phyloP scores from a whole-genome alignment of 2,329 filamentous ascomycete species.

The Stachybotrys chartarum region DNA sequence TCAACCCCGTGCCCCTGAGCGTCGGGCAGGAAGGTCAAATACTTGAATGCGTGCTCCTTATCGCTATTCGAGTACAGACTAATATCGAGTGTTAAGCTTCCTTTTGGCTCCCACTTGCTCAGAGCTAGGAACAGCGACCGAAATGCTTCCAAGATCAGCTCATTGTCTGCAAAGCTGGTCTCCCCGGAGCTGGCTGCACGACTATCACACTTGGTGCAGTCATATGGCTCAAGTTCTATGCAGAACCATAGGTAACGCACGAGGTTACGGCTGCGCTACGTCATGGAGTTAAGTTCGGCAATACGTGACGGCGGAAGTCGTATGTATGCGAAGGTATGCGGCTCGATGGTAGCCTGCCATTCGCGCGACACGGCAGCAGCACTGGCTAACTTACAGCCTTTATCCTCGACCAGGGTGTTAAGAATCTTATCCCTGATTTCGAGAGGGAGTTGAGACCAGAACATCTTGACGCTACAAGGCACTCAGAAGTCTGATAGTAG shows the following conservation, averaged over 20 bases:
- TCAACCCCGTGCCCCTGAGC: neutral
- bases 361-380: conserved; percentile 5
- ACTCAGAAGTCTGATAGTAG: neutral
- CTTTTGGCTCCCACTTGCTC: conserved; percentile 16
- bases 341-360: conserved; percentile 4
- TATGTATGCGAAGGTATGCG: conserved; percentile 12
- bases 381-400: neutral
- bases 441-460: neutral
- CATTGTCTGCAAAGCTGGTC: neutral
- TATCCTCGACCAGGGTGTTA: neutral
- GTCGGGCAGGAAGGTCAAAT: conserved; percentile 10
- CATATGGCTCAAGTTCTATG: conserved; percentile 12
- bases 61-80: conserved; percentile 22
- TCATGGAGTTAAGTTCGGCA: conserved; percentile 17
- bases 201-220: conserved; percentile 4
- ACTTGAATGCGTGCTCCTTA: conserved; percentile 21
- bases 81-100: conserved; percentile 19
- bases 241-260: conserved; percentile 14
- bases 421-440: neutral
- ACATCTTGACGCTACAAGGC: neutral
- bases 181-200: too few relatives aligned
- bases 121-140: conserved; percentile 15
- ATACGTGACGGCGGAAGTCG: conserved; percentile 19
- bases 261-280: conserved; percentile 17
- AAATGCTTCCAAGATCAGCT: neutral